These are phyloP conservation scores for Colletotrichum sp. DNA, from an alignment of 2,329 filamentous ascomycete genomes.

Conservation along the genomic window DNA sequence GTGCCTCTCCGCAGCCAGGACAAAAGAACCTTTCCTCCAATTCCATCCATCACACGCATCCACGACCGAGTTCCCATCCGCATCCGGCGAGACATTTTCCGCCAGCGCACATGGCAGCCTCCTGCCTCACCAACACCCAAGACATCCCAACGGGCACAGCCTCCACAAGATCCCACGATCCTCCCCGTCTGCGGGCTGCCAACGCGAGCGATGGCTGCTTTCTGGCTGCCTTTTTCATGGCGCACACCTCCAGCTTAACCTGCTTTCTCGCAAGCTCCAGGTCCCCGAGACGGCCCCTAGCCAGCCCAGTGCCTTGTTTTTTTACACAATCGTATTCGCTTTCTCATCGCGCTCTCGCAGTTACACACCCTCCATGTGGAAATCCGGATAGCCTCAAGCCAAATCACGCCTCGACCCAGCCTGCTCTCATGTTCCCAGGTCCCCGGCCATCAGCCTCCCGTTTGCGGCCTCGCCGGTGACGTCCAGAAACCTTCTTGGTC, in stretches of 20 bases:
- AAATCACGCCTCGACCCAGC: background rate
- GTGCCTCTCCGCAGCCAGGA: background rate
- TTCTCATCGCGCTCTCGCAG: background rate
- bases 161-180: slow-evolving; percentile 14
- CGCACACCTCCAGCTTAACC: background rate
- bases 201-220: background rate
- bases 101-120: slow-evolving; percentile 19
- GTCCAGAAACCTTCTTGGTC: slow-evolving; percentile 15
- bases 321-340: background rate
- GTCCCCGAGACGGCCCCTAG: background rate
- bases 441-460: slow-evolving; percentile 1
- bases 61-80: background rate
- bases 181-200: background rate
- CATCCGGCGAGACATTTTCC: slow-evolving; percentile 11
- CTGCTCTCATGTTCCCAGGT: background rate
- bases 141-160: slow-evolving; percentile 13
- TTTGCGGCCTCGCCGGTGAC: slow-evolving; percentile 19
- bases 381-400: background rate
- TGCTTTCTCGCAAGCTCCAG: slow-evolving; percentile 3
- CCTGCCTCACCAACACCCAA: background rate
- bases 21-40: background rate
- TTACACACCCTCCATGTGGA: slow-evolving; percentile 17
- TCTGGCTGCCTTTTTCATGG: background rate
- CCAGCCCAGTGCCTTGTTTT: background rate
- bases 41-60: background rate